Percentiles rank a stretch among this genome's conserved stretches.
Conservation (phyloP, 169 alveolate species). For the Eimeria acervulina region DNA sequence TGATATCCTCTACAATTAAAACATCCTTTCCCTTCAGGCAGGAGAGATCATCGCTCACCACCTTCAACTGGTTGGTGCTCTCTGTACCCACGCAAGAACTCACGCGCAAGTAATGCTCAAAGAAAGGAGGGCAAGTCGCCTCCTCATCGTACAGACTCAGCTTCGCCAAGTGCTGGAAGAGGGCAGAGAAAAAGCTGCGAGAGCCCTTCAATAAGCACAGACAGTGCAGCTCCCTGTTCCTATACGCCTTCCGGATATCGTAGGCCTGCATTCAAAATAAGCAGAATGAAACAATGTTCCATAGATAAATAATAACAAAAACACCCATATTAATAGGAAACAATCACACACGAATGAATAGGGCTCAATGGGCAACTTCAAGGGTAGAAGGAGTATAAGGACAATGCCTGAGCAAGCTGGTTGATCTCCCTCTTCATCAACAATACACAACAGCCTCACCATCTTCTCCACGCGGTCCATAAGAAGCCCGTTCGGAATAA, state of each 20-base stretch:
- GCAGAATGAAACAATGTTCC: not conserved
- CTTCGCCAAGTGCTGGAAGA: slow-evolving; percentile 84
- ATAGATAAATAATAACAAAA: not conserved
- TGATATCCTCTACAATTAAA: slow-evolving; percentile 89
- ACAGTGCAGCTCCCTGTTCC: slow-evolving; percentile 86
- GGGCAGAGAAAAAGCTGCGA: slow-evolving; percentile 87
- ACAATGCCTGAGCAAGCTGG: not conserved
- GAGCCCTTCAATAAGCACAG: slow-evolving; percentile 89
- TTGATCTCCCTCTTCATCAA: not conserved
- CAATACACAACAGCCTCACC: slow-evolving; percentile 61
- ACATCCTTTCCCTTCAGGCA: slow-evolving; percentile 86
- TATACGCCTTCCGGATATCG: slow-evolving; percentile 84
- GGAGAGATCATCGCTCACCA: slow-evolving; percentile 86
- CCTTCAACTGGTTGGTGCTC: slow-evolving; percentile 74
- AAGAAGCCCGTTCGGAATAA: slow-evolving; percentile 84
- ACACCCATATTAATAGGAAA: no score
- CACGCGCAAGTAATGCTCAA: slow-evolving; percentile 89
- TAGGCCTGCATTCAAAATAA: slow-evolving; percentile 76
- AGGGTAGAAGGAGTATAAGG: no score
- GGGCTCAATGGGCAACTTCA: no score
- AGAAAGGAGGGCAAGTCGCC: slow-evolving; percentile 80
- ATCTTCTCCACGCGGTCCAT: slow-evolving; percentile 86
- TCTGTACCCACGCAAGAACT: slow-evolving; percentile 85
- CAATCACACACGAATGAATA: no score
- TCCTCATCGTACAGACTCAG: slow-evolving; percentile 60